Base-by-base conservation (phyloP, 1,284 basidiomycete genomes). In the Tremellales sp. region DNA sequence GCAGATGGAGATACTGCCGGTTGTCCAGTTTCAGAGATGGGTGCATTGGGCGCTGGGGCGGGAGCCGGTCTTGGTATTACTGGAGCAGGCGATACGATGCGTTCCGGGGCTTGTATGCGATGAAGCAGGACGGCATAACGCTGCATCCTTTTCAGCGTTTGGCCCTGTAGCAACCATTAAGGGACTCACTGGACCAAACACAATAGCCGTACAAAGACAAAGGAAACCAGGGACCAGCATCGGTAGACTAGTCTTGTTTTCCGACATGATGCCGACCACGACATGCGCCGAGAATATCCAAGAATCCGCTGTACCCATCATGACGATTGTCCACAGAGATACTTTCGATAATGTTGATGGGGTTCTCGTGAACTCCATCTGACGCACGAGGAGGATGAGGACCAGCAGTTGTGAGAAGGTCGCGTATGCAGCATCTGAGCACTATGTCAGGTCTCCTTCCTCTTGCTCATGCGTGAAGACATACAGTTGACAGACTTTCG, bases 221-320 rank as follows among this genome's bases (percentile, higher is more conserved):
- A 90, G 61, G 61, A 90, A 91, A 0, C 86, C 86, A 1, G 88
- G 87, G 0, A 85, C 85, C 31, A 91, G 77, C 25, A 90, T 76
- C 0, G 87, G 82, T 22, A 92, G 66, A 1, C 85, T 85, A 2
- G 87, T 80, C 39, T 82, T 76, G 38, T 87, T 87, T 51, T 89
- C 84, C 1, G 85, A 81, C 28, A 90, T 74, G 41, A 91, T 83
- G 3, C 85, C 86, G 48, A 92, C 83, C 0, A 87, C 89, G 40
- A 90, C 81, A 60, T 92, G 87, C 3, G 84, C 84, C 21, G 85
- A 84, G 63, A 91, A 91, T 1, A 86, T 82, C 40, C 89, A 81
- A 0, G 84, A 80, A 63, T 93, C 89, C 12, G 86, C 78, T 2
- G 84, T 78, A 8, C 83, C 79, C 67, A 90, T 86, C 12, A 82